Evolutionary conservation across 495 filamentous ascomycete species (phyloP), one percentile per base, ranked within the genome.

Genomic region (Pyronema domesticum): DNA sequence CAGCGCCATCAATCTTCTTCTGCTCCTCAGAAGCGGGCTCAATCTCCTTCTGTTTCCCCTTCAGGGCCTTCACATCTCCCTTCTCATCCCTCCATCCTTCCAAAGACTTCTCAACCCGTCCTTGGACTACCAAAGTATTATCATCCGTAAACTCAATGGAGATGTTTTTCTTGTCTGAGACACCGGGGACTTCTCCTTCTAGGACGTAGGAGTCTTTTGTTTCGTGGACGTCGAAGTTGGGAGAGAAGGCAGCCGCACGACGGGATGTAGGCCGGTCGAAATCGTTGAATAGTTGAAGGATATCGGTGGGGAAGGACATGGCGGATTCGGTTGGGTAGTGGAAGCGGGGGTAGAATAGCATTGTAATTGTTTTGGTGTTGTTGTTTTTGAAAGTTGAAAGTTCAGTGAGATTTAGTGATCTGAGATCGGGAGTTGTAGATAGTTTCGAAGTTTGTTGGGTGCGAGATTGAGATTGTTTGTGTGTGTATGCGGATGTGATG

Each of bases 101-200:
- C 39, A n/a, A 17, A 43, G 23, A 60, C 57, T 76, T 76, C 66
- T 86, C 81, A 35, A 76, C 73, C 47, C 68, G 78, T 48, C 89
- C 89, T 47, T 74, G 74, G 68, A 95, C 75, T 45, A 80, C 72
- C 4, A 95, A 72, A 7, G 85, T 94, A 46, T 84, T 74, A 6
- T 73, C 67, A 62, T 94, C 86, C 48, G 76, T 79, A 73, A 94
- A 94, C 68, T 94, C 86, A 60, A 95, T 84, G 51, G 78, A 71
- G 58, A 95, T 66, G 60, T 93, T 72, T 3, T 85, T 80, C 37
- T 61, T 63, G 35, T 63, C 57, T 13, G 51, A 34, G 46, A 88
- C 74, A 37, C 89, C 89, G 0, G 89, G 86, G 0, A 96, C 75
- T 68, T 95, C 88, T 59, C 87, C 88, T 60, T 93, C 79, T 4